phyloP scores from a whole-genome alignment of 176 grass and related monocot species.

The Pontederia paniculata region DNA sequence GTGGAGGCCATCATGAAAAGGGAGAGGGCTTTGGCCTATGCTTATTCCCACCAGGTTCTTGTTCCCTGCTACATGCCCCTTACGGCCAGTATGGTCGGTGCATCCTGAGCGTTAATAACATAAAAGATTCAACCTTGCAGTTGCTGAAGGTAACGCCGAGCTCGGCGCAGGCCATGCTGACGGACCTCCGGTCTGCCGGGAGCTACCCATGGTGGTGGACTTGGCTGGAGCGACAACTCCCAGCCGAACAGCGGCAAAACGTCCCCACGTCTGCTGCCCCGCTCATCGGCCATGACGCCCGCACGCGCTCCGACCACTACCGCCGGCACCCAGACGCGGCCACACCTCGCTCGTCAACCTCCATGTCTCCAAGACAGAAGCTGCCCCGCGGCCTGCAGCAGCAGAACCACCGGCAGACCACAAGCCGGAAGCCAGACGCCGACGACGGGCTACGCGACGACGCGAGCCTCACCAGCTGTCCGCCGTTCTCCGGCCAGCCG shows the following conservation, averaged over 20 bases:
- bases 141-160: constrained; percentile 61
- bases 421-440: constrained; percentile 7
- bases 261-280: not conserved
- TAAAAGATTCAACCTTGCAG: not conserved
- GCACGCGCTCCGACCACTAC: not conserved
- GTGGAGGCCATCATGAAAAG: constrained; percentile 81
- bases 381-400: constrained; percentile 12
- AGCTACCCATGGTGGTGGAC: constrained; percentile 72
- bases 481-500: constrained; percentile 40
- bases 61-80: not conserved
- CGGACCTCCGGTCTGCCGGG: constrained; percentile 47
- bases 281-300: not conserved
- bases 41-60: constrained; percentile 87
- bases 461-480: constrained; percentile 89
- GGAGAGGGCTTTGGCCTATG: constrained; percentile 81
- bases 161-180: constrained; percentile 53
- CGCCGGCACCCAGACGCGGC: not conserved
- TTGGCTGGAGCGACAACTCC: constrained; percentile 38
- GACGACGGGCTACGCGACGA: constrained; percentile 28
- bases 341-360: no score
- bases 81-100: not conserved
- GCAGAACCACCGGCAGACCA: not conserved
- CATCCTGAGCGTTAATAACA: not conserved
- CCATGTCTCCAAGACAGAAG: no score
- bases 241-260: not conserved